Evolutionary conservation across 1,284 basidiomycete species (phyloP), one percentile per base, ranked within the genome.

Genomic region (Melampsora abietis-canadensis): DNA sequence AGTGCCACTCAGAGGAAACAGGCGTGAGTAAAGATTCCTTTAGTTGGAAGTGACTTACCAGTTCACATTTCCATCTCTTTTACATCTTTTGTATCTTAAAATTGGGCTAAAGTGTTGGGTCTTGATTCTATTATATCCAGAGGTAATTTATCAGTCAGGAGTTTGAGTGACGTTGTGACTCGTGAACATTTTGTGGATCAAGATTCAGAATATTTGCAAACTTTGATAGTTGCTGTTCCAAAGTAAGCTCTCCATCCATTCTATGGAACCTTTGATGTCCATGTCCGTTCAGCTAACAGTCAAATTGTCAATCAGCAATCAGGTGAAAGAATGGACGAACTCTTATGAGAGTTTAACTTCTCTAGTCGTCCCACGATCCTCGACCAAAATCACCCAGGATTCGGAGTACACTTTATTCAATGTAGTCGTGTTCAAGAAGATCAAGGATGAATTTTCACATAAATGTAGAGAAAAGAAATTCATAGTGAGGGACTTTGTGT

Each of bases 401-500:
- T 89, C 92, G 76, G 96, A 98, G 79, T 99, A 89, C 81, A 86
- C 87, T 21, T 85, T 99, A 21, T 94, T 91, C 80, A 87, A 88
- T 46, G 92, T 94, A 2, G 92, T 95, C 31, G 85, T 98, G 34
- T 99, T 99, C 86, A 89, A 89, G 80, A 90, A 92, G 79, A 88
- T 92, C 64, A 89, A 90, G 80, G 95, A 98, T 78, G 91, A 97
- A 75, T 98, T 95, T 81, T 83, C 90, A 4, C 93, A 97, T 84
- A 94, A 93, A 82, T 95, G 92, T 80, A 85, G 96, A 77, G 96
- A 98, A 82, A 89, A 92, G 84, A 98, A 96, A 92, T 98, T 92
- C 84, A 89, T 92, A 76, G 88, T 94, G 10, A 89, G 96, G 31
- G 96, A 99, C 78, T 99, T 98, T 81, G 86, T 86, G n/a, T 98